A percentile compares a stretch with the other conserved stretches of the same genome.
Conservation (phyloP, 2,329 filamentous ascomycete genomes). For the Aspergillus sclerotialis region DNA sequence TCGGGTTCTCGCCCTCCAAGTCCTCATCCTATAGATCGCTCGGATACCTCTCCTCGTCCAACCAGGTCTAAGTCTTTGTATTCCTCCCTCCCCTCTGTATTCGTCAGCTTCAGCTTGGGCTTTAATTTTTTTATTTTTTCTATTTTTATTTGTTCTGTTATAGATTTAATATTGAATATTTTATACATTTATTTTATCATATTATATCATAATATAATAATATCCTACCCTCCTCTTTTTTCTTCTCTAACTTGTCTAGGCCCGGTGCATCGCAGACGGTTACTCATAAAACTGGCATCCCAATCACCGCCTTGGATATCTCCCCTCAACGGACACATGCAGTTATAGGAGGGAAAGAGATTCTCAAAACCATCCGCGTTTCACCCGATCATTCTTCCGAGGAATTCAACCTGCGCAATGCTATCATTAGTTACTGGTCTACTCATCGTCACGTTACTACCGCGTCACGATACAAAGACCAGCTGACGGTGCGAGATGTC, state of each 20-base stretch:
- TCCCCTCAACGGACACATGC: slow-evolving; percentile 58
- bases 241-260: slow-evolving; percentile 17
- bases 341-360: slow-evolving; percentile 58
- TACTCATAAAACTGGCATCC: slow-evolving; percentile 57
- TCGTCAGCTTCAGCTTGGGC: too few relatives aligned
- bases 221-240: neutral
- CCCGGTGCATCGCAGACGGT: slow-evolving; percentile 48
- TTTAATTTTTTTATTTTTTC: too few relatives aligned
- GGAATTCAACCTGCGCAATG: slow-evolving; percentile 57
- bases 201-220: too few relatives aligned
- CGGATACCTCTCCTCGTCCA: slow-evolving; percentile 23
- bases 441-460: slow-evolving; percentile 41
- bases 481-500: slow-evolving; percentile 58
- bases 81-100: slow-evolving; percentile 17
- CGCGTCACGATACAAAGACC: slow-evolving; percentile 48
- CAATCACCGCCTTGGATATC: slow-evolving; percentile 57
- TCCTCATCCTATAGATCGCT: too few relatives aligned
- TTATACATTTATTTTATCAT: too few relatives aligned
- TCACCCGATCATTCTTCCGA: slow-evolving; percentile 52
- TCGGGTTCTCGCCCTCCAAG: slow-evolving; percentile 49
- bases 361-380: slow-evolving; percentile 58
- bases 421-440: slow-evolving; percentile 51
- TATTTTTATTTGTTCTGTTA: too few relatives aligned
- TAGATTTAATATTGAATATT: too few relatives aligned
- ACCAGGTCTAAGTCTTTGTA: slow-evolving; percentile 36